Conservation (phyloP, 2,329 filamentous ascomycete species). For the Alternaria alternata region DNA sequence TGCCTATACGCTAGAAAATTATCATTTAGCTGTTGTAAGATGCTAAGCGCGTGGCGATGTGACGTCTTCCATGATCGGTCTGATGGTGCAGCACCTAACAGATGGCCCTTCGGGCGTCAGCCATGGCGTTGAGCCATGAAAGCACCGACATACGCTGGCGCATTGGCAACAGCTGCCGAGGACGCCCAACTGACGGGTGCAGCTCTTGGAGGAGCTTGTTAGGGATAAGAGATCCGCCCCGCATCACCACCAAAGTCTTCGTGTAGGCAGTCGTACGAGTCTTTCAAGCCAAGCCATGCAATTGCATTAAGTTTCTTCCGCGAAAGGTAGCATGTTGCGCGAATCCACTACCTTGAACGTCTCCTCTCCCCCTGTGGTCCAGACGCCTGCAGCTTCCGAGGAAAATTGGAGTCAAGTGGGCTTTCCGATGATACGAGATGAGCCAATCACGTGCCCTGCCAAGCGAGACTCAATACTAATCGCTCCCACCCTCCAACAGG, state of each 20-base stretch:
- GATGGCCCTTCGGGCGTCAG: background rate
- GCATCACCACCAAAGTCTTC: background rate
- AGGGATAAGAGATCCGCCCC: conserved; percentile 10
- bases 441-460: conserved; percentile 20
- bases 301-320: conserved; percentile 6
- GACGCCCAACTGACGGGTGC: conserved; percentile 6
- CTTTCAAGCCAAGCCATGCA: background rate
- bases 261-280: background rate
- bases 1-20: conserved; percentile 8
- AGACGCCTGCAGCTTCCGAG: conserved; percentile 4
- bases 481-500: background rate
- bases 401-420: background rate
- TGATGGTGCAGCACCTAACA: conserved; percentile 1
- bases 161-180: conserved; percentile 20
- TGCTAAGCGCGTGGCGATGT: conserved; percentile 20
- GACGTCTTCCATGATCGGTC: conserved; percentile 15
- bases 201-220: conserved; percentile 22
- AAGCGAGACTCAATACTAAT: conserved; percentile 19
- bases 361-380: conserved; percentile 9
- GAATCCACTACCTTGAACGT: conserved; percentile 1
- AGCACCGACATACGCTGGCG: conserved; percentile 18
- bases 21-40: conserved; percentile 13
- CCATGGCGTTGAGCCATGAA: conserved; percentile 19
- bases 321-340: conserved; percentile 7
- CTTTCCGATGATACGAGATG: conserved; percentile 10